Base-by-base conservation (phyloP, 805 yeast species). In the Clavispora santaluciae region DNA sequence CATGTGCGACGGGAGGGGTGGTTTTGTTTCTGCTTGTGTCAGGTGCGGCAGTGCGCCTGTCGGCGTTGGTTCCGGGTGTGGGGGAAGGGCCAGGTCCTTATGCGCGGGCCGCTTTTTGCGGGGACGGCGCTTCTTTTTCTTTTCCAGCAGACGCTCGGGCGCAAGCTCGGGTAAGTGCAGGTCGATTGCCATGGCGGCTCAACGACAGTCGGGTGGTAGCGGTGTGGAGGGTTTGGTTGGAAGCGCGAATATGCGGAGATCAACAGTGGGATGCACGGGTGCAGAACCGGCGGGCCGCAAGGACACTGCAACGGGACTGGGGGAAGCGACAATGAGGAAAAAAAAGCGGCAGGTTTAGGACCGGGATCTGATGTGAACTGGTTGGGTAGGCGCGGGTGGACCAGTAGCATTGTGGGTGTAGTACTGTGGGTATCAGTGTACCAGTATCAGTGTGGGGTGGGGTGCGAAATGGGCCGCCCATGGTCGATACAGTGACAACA, bases 201-300 rank as follows among this genome's bases (percentile, higher is more conserved):
- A 24, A 15, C 21, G 37, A 15, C 15, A 16, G 38, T 23, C 11
- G 30, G 22, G 6, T 8, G 18, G 10, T 22, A 22, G 25, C 25
- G 10, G 25, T 22, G 25, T 7, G 10, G 25, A 22, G 11, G 7
- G 11, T 22, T 22, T 11, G 7, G 7, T 22, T n/a, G n/a, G n/a
- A n/a, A n/a, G 20, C 31, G 31, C 20, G 31, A 28, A 28, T 16
- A 28, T 35, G 30, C 21, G 38, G 38, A 29, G 38, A 23, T 21
- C 23, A 17, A 24, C 18, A 18, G 13, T 16, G 3, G 21, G 40
- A 37, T 26, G 40, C 23, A 37, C 40, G 35, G 35, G 40, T 37
- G 39, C 18, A 15, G 11, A 3, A 33, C 21, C 18, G 36, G 20
- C n/a, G 6, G 7, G 30, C n/a, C 11, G 17, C 17, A 21, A n/a